These are phyloP conservation scores for Pyricularia pennisetigena DNA, from an alignment of 2,329 filamentous ascomycete genomes.

Conservation along the genomic window DNA sequence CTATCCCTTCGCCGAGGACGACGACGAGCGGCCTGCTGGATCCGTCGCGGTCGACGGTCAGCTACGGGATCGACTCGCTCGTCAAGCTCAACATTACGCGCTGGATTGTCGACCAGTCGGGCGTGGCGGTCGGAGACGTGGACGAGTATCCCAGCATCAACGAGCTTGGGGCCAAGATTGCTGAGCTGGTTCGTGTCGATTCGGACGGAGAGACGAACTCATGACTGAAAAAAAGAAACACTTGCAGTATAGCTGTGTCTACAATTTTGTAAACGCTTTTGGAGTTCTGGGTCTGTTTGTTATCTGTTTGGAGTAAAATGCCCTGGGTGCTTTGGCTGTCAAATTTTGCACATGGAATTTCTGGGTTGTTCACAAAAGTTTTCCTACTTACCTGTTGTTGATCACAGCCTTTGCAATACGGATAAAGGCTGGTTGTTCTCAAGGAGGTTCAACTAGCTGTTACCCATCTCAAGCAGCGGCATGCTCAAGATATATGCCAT, in stretches of 20 bases:
- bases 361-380: neutral
- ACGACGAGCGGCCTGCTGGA: neutral
- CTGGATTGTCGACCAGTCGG: conserved; percentile 13
- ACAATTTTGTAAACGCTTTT: neutral
- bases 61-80: conserved; percentile 16
- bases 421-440: no score
- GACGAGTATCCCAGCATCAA: conserved; percentile 11
- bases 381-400: neutral
- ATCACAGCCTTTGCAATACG: no score
- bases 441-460: no score
- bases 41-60: neutral
- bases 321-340: neutral
- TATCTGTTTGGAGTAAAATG: neutral
- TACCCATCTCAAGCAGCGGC: neutral
- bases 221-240: neutral
- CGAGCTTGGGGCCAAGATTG: conserved; percentile 9
- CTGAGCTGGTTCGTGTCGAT: conserved; percentile 1
- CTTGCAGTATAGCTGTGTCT: neutral
- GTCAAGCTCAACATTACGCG: conserved; percentile 13
- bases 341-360: neutral
- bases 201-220: neutral
- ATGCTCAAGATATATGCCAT: neutral
- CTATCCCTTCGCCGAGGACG: neutral
- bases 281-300: neutral
- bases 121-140: conserved; percentile 11